Conservation (phyloP, 31 red algal species). For the Asparagopsis taxiformis region DNA sequence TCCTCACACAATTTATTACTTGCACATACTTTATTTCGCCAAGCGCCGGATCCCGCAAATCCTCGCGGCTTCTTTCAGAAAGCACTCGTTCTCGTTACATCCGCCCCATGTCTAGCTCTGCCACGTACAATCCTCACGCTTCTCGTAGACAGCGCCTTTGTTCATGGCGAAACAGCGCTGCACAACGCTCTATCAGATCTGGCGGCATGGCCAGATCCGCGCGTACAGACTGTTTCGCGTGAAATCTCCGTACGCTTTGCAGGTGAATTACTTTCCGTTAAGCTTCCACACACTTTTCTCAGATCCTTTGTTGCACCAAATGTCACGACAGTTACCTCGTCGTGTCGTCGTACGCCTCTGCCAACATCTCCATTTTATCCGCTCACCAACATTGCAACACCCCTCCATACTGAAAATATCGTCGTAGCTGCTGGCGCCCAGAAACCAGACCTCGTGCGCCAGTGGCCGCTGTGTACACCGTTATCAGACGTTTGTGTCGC, state of each 20-base stretch:
- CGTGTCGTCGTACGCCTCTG: neutral
- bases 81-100: conserved; percentile 41
- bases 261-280: conserved; percentile 3
- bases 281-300: conserved; percentile 15
- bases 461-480: conserved; percentile 28
- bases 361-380: neutral
- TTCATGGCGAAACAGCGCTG: conserved; percentile 22
- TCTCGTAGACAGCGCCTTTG: conserved; percentile 28
- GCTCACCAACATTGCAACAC: neutral
- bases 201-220: conserved; percentile 26
- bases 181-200: conserved; percentile 14
- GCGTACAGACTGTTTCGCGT: neutral
- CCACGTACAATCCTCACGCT: conserved; percentile 9
- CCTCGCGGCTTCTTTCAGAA: conserved; percentile 56
- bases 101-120: conserved; percentile 23
- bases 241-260: conserved; percentile 12
- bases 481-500: conserved; percentile 1
- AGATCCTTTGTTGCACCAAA: conserved; percentile 36
- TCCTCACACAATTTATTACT: conserved; percentile 1
- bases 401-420: neutral
- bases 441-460: conserved; percentile 1
- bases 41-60: conserved; percentile 25
- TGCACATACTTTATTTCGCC: conserved; percentile 47
- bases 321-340: conserved; percentile 7
- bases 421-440: neutral